phyloP scores from a whole-genome alignment of 257 asterid genomes.

The Fraxinus americana region DNA sequence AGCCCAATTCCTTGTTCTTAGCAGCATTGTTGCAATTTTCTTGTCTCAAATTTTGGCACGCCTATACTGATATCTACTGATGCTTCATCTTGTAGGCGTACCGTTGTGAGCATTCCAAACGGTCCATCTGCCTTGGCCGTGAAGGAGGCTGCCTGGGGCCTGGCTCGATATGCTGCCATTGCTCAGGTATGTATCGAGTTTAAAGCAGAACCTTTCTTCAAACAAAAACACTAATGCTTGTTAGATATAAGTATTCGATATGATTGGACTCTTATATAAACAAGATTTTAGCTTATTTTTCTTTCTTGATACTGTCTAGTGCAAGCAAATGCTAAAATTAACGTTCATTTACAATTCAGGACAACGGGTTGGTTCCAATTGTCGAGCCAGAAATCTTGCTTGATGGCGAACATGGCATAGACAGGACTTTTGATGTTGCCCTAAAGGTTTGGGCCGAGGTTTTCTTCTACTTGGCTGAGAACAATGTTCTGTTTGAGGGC shows the following conservation, averaged over 20 bases:
- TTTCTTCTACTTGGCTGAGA: constrained; percentile 84
- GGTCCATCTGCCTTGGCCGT: constrained; percentile 96
- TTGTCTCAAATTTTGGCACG: neutral
- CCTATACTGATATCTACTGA: neutral
- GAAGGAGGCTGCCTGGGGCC: constrained; percentile 98
- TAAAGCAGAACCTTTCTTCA: neutral
- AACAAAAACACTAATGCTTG: neutral
- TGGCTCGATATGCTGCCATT: constrained; percentile 96
- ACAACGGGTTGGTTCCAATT: constrained; percentile 87
- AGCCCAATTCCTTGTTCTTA: neutral
- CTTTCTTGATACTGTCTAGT: neutral
- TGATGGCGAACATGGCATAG: constrained; percentile 86
- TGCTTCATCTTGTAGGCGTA: constrained; percentile 61
- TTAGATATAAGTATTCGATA: neutral
- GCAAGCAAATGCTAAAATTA: neutral
- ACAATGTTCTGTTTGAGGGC: constrained; percentile 87
- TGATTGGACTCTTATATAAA: neutral
- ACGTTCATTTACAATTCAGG: constrained; percentile 34
- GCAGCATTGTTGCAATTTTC: neutral
- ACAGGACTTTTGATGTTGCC: constrained; percentile 86
- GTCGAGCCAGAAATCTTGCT: constrained; percentile 91
- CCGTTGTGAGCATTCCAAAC: constrained; percentile 94
- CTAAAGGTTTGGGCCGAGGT: constrained; percentile 87
- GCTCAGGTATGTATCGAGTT: constrained; percentile 54
- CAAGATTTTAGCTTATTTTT: neutral